phyloP scores from a whole-genome alignment of 805 yeast genomes.

The Yamadazyma paraphyllophila region DNA sequence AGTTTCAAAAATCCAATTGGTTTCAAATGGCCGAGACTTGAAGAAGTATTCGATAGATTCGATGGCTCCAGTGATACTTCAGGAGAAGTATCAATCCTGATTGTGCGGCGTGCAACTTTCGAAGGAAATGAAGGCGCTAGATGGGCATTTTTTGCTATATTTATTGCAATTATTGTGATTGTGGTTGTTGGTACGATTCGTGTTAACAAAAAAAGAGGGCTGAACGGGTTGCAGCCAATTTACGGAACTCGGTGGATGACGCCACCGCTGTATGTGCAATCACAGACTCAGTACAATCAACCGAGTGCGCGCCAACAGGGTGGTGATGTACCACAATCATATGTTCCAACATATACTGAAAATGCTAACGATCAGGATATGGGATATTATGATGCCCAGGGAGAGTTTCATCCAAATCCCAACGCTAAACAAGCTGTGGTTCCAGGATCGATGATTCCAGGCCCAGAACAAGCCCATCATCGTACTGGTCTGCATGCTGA shows the following conservation, averaged over 20 bases:
- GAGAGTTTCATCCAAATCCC: constrained; percentile 40
- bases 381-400: constrained; percentile 71
- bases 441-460: background rate
- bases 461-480: constrained; percentile 12
- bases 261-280: constrained; percentile 73
- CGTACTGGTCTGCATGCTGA: constrained; percentile 10
- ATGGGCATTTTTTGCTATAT: constrained; percentile 66
- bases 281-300: constrained; percentile 56
- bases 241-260: constrained; percentile 84
- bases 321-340: constrained; percentile 38
- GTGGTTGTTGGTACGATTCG: constrained; percentile 51
- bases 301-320: constrained; percentile 33
- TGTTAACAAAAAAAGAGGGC: constrained; percentile 52
- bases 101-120: background rate
- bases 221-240: constrained; percentile 55
- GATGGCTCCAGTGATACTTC: too few relatives aligned
- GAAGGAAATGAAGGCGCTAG: constrained; percentile 38
- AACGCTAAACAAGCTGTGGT: constrained; percentile 16
- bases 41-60: too few relatives aligned
- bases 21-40: too few relatives aligned
- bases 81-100: too few relatives aligned
- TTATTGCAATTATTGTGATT: constrained; percentile 47
- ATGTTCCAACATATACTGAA: constrained; percentile 69
- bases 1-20: too few relatives aligned
- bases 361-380: constrained; percentile 69